Base-by-base conservation (phyloP, 441 rosid genomes). In the Populus hybrid region DNA sequence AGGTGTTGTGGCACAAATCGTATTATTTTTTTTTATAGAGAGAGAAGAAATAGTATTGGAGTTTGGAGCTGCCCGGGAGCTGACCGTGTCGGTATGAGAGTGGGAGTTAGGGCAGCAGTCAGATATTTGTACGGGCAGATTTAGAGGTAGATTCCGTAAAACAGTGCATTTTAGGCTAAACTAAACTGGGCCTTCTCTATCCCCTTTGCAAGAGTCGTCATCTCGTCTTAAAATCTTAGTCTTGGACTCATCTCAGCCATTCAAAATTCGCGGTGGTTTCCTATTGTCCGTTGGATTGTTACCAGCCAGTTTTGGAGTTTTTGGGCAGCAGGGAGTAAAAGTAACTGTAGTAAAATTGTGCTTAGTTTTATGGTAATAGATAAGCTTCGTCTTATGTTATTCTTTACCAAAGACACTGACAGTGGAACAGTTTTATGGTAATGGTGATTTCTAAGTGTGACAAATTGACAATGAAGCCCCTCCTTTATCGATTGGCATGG, bases 61-160 rank as follows among this genome's bases (percentile, higher is more conserved):
- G 84, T 82, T 82, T 82, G 84, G 76, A 84, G 78, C 80, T 82
- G 81, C 87, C 85, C 84, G 82, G 64, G 9, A 24, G 75, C 80
- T 83, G 83, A 76, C 86, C 83, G 81, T 77, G 77, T 71, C 85
- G 78, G 83, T 59, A 16, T 53, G 28, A 23, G 45, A 71, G 31
- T 12, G 33, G 2, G 61, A 12, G 31, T 29, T 9, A 23, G 84
- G 84, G 78, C 76, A 78, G 76, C 28, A 69, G 74, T 81, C 84
- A 81, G 84, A 81, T 78, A 71, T 68, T 78, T 83, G 71, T 75
- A 73, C 77, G 80, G 81, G 79, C 81, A 83, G 77, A 56, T 82
- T 67, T 26, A 75, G 56, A 26, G 28, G 24, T 6, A 64, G 83
- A 81, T 81, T 77, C 80, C 75, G 42, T 50, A 12, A 29, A 67